Base-by-base conservation (phyloP, 306 rosid genomes). In the Trifolium subterraneum region DNA sequence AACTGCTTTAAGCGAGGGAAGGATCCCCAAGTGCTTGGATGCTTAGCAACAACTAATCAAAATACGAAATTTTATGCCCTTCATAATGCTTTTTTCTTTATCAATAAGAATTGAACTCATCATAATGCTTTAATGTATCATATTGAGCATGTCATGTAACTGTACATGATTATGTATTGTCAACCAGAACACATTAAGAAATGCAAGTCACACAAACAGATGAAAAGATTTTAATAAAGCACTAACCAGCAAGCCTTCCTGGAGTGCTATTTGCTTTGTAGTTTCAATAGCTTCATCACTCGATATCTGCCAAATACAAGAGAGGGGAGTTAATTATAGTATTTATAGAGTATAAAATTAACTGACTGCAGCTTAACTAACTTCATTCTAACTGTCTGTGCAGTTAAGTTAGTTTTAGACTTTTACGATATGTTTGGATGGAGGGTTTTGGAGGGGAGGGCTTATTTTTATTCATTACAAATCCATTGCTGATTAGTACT, bases 171-270 rank as follows among this genome's bases (percentile, higher is more conserved):
- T 64, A 47, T 61, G 79, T 4, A 29, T 29, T 29, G 33, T 38
- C 64, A 18, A 62, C 18, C 2, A 23, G 22, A 66, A 66, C 44
- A 11, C 55, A 41, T 31, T 18, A 54, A 54, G 31, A 54, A 20
- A 52, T 19, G 29, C 29, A 56, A 56, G 62, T 56, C 62, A 56
- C 65, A 12, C 67, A 61, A 45, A 61, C 56, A 15, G 59, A 48
- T 20, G 22, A 58, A 45, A 68, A 72, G 15, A 78, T 29, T 41
- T 41, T 78, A 58, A 72, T 61, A 54, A 39, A 71, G 68, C 51
- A 79, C 95, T 73, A 78, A 94, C 98, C 95, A 94, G 76, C 87
- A 94, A 84, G 89, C 98, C 98, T 90, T 94, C 98, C 81, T 90
- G 94, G 33, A 94, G 88, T n/a, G 98, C 98, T 79, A 94, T 39